phyloP scores from a whole-genome alignment of 2,329 filamentous ascomycete species.

The Fusarium hainanense region DNA sequence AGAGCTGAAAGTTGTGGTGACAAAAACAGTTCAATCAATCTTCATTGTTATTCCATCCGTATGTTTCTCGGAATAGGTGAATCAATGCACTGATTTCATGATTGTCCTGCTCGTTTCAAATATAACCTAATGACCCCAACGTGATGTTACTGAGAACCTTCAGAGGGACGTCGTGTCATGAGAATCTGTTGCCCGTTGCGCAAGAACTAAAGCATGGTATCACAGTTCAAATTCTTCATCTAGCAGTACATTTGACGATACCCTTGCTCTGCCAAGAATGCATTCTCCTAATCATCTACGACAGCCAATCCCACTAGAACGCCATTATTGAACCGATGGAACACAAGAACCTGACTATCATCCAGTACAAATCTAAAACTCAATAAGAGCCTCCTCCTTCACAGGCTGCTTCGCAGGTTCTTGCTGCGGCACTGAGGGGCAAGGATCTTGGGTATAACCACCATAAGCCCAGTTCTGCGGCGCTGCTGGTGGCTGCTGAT shows the following conservation, averaged over 20 bases:
- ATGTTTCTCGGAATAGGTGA: not conserved
- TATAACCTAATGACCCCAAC: too few species aligned
- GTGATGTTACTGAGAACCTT: not conserved
- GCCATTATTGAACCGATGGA: conserved; percentile 16
- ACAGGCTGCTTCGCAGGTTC: conserved; percentile 59
- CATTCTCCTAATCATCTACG: conserved; percentile 25
- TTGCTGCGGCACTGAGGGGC: conserved; percentile 69
- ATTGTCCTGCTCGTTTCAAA: not conserved
- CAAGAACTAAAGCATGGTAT: conserved; percentile 5
- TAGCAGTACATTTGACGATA: conserved; percentile 1
- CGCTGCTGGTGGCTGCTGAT: conserved; percentile 48
- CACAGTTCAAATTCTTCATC: conserved; percentile 14
- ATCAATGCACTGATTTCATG: not conserved
- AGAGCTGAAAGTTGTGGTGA: not conserved
- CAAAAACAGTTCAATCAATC: not conserved
- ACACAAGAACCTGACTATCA: not conserved
- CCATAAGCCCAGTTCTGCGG: conserved; percentile 59
- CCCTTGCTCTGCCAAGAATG: conserved; percentile 5
- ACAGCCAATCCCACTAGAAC: conserved; percentile 22
- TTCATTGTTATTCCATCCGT: not conserved
- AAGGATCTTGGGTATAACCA: conserved; percentile 68
- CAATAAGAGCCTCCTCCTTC: conserved; percentile 83
- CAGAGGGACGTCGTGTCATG: not conserved
- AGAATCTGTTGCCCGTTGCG: not conserved
- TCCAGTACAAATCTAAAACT: conserved; percentile 63